Base-by-base conservation (phyloP, 2,329 filamentous ascomycete species). In the Nemania serpens region DNA sequence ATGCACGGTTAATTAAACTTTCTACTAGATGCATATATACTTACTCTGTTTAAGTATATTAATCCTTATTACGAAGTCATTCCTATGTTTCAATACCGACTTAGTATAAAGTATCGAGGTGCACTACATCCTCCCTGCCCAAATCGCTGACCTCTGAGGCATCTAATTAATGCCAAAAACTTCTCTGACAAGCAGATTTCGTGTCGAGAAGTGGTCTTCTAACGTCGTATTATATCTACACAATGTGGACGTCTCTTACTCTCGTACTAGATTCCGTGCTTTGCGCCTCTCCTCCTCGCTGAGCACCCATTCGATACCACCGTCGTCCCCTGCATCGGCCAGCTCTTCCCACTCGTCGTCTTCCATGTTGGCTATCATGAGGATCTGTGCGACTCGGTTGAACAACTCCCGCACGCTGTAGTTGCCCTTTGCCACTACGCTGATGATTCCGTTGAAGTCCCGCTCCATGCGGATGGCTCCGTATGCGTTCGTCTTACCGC, bases 341-440 rank as follows among this genome's bases (percentile, higher is more conserved):
- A 89, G 74, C 69, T 90, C 89, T 37, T 90, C 88, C 87, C 90
- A 92, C 73, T 93, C 90, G 62, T 93, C 90, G 34, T 90, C 88
- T 69, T 93, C 90, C 89, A 93, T 91, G 65, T 89, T 90, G 76
- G 91, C 84, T 1, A 92, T 81, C 75, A 91, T 81, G 46, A 85
- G 86, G 73, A 92, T 88, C 76, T 93, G 89, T 59, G 82, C 79
- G 66, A 88, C 88, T 62, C 85, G 82, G 17, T 81, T 79, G 74
- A 93, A 93, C 0, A 82, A 74, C 63, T 91, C 89, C 22, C 90
- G 79, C 37, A 91, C 79, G 4, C 83, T 82, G 70, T 92, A 93
- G 65, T 85, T 84, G 1, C 85, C 88, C 59, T 78, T 80, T 3
- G 82, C 78, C 5, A 87, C 84, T 0, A 82, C 82, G 9, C 80